Percentiles rank a stretch among this genome's conserved stretches.
phyloP scores from a whole-genome alignment of 768 basidiomycete genomes.

The Tricholoma saponaceum region DNA sequence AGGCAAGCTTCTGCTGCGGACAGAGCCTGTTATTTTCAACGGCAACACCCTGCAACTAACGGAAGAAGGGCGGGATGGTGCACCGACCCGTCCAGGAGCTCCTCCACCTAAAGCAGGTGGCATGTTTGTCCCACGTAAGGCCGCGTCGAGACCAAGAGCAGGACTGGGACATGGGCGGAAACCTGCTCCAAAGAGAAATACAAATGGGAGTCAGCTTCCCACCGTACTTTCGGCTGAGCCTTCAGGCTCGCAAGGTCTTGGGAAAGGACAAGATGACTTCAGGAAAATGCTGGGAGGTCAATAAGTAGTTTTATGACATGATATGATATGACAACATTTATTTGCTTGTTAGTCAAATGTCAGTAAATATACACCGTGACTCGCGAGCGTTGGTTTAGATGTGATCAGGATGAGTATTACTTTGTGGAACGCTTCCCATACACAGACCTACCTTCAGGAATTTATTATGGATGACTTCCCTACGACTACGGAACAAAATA shows the following conservation, averaged over 20 bases:
- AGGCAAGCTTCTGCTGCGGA: constrained; percentile 67
- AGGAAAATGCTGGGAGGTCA: constrained; percentile 63
- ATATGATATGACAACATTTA: too few relatives aligned
- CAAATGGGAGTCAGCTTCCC: constrained; percentile 7
- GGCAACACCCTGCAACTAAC: constrained; percentile 55
- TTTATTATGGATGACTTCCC: too few relatives aligned
- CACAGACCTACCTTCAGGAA: too few relatives aligned
- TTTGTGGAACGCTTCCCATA: too few relatives aligned
- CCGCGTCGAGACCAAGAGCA: constrained; percentile 63
- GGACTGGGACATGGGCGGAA: constrained; percentile 61
- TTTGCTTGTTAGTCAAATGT: neutral
- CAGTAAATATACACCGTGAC: too few relatives aligned
- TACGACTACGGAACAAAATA: too few relatives aligned
- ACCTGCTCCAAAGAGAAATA: constrained; percentile 19
- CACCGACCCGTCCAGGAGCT: constrained; percentile 24
- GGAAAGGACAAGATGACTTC: constrained; percentile 80
- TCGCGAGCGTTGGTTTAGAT: too few relatives aligned
- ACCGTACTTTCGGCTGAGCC: constrained; percentile 16
- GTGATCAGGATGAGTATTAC: too few relatives aligned
- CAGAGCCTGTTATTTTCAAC: constrained; percentile 70
- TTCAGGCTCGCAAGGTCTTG: constrained; percentile 20
- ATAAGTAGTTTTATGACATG: neutral
- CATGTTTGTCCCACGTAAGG: constrained; percentile 65
- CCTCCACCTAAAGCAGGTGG: constrained; percentile 39
- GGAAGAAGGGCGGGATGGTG: constrained; percentile 43